Percentiles rank a stretch among this genome's conserved stretches.
Conservation (phyloP, 2,329 filamentous ascomycete species). For the Penicillium frequentans region DNA sequence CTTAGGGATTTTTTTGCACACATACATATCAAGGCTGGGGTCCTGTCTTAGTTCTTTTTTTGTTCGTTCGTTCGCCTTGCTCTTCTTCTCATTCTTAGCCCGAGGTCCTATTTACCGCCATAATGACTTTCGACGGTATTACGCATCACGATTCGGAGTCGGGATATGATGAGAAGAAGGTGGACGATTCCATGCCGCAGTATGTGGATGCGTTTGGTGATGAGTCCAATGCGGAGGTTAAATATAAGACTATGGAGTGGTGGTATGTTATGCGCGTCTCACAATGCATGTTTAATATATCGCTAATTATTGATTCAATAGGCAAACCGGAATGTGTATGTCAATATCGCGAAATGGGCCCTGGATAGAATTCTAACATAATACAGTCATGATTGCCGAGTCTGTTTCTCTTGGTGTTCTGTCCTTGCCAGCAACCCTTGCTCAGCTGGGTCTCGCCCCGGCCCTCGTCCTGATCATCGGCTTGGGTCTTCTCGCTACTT, state of each 20-base stretch:
- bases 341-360: neutral
- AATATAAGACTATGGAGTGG: constrained; percentile 26
- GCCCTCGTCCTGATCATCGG: constrained; percentile 55
- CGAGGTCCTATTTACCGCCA: constrained; percentile 3
- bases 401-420: constrained; percentile 23
- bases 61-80: neutral
- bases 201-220: constrained; percentile 20
- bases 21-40: constrained; percentile 1
- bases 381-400: constrained; percentile 24
- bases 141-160: constrained; percentile 17
- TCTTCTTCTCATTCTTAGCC: neutral
- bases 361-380: neutral
- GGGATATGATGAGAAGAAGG: constrained; percentile 17
- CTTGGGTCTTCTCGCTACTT: constrained; percentile 57
- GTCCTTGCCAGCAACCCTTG: constrained; percentile 19
- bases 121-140: constrained; percentile 17
- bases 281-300: neutral
- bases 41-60: neutral
- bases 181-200: neutral
- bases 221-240: constrained; percentile 20
- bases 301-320: constrained; percentile 5
- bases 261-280: constrained; percentile 13
- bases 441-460: constrained; percentile 19
- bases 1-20: constrained; percentile 13
- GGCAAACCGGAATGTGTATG: constrained; percentile 26